phyloP scores from a whole-genome alignment of 108 stramenopile genomes.

The Mediolabrus comicus region DNA sequence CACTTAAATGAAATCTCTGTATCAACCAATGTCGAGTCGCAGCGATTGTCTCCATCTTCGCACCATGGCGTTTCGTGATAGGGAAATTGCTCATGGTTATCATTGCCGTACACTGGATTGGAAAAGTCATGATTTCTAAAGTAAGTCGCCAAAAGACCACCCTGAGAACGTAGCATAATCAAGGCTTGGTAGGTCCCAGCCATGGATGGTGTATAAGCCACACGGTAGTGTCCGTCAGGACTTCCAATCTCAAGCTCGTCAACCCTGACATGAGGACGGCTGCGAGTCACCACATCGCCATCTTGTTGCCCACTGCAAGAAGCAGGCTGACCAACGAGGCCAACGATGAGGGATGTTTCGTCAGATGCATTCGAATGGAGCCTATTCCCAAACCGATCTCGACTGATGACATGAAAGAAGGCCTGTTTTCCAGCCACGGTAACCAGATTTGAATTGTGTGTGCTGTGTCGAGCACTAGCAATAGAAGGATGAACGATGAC shows the following conservation, averaged over 20 bases:
- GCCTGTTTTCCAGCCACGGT: constrained; percentile 64
- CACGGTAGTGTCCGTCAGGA: constrained; percentile 60
- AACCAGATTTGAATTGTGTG: constrained; percentile 46
- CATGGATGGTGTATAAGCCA: constrained; percentile 52
- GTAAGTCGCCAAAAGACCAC: constrained; percentile 77
- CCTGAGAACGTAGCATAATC: constrained; percentile 48
- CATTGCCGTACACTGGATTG: constrained; percentile 60
- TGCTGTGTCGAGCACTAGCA: constrained; percentile 49
- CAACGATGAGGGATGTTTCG: constrained; percentile 20
- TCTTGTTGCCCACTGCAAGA: constrained; percentile 18
- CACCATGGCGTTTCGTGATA: constrained; percentile 52
- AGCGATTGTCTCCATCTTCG: constrained; percentile 17
- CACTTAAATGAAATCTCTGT: constrained; percentile 57
- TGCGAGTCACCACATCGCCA: no score
- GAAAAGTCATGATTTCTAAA: constrained; percentile 63
- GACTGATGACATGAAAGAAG: constrained; percentile 51
- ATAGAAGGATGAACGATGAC: constrained; percentile 51
- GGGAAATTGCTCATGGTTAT: constrained; percentile 30
- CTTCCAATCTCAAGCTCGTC: constrained; percentile 27
- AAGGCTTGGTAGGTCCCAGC: constrained; percentile 62
- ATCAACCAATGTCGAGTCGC: constrained; percentile 72
- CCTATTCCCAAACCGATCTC: constrained; percentile 75
- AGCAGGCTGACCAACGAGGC: constrained; percentile 34
- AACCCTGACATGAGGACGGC: constrained; percentile 5
- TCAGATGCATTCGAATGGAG: constrained; percentile 31